Base-by-base conservation (phyloP, 495 filamentous ascomycete species). In the Neurospora tetraspora region DNA sequence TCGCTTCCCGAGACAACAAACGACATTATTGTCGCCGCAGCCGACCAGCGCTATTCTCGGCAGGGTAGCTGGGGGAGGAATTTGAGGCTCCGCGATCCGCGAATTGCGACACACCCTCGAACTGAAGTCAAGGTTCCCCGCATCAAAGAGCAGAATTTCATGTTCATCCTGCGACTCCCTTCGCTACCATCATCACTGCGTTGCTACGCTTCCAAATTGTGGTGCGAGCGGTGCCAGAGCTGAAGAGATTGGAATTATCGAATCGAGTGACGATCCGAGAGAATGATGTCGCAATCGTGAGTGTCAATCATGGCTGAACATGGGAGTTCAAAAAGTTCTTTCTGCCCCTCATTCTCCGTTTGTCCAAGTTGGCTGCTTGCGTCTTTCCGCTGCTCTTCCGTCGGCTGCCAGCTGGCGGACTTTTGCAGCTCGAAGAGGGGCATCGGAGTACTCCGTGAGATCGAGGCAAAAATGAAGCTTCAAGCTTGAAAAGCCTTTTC, bases 11-110 rank as follows among this genome's bases (percentile, higher is more conserved):
- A 34, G 53, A 61, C 53, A 61, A 34, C 53, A 61, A 61, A 61
- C 27, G 20, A 27, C 11, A 59, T 23, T 59, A 59, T 27, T 27
- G 45, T 27, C 45, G 45, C 45, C 45, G 45, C 45, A 47, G 12
- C 27, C 47, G 47, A 31, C 53, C 53, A 61, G 53, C 27, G 53
- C 53, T 65, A 34, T 53, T 72, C 71, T 69, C 39, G 74, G 68
- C 61, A 45, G 43, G 53, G 27, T 27, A 61, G 12, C 53, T 31
- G 53, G 47, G 8, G 20, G 20, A 36, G 70, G 72, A 75, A 53
- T 65, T 70, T 76, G 76, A 77, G 76, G 76, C 76, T 77, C 76
- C 76, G 74, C 74, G 69, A 74, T 61, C 53, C 53, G 53, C 53
- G 27, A 61, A 31, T 37, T 61, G 70, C 43, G 18, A 34, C 53